Percentiles rank a stretch among this genome's conserved stretches.
phyloP scores from a whole-genome alignment of 495 filamentous ascomycete genomes.

The Xylaria castorea region DNA sequence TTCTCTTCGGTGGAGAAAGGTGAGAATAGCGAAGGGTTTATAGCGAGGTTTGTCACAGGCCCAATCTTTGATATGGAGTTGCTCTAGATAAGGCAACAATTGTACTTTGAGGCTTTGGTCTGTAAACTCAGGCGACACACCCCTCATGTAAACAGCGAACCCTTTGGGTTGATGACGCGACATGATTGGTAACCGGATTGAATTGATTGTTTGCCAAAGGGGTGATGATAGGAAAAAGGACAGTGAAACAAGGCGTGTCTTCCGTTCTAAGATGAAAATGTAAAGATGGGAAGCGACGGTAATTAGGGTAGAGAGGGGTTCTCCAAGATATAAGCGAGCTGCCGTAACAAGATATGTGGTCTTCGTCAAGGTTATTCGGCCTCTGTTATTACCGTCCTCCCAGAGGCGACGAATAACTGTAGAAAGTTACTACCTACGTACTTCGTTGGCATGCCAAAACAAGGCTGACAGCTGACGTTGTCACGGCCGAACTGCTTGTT shows the following conservation, averaged over 20 bases:
- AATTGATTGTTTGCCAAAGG: not conserved
- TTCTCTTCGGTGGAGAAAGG: slow-evolving; percentile 46
- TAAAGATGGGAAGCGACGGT: not conserved
- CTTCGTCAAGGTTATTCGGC: not conserved
- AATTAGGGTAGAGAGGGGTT: not conserved
- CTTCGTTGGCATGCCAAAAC: not conserved
- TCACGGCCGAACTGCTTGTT: not conserved
- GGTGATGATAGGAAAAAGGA: not conserved
- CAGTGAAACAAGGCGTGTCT: not conserved
- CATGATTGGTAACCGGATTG: slow-evolving; percentile 12
- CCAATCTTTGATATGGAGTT: slow-evolving; percentile 46
- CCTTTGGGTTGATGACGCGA: slow-evolving; percentile 3
- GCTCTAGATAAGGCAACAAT: slow-evolving; percentile 42
- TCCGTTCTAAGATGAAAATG: not conserved
- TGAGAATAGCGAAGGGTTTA: slow-evolving; percentile 40
- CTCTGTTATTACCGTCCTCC: not conserved
- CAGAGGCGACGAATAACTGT: not conserved
- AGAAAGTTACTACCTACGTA: not conserved
- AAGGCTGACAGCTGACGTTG: not conserved
- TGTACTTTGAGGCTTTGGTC: slow-evolving; percentile 41
- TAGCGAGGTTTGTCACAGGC: slow-evolving; percentile 42
- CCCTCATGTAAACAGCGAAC: slow-evolving; percentile 51
- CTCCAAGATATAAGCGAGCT: not conserved
- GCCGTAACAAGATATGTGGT: not conserved
- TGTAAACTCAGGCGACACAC: slow-evolving; percentile 46